A percentile compares a stretch with the other conserved stretches of the same genome.
Conservation (phyloP, 306 rosid species). For the Cucumis cinereus region DNA sequence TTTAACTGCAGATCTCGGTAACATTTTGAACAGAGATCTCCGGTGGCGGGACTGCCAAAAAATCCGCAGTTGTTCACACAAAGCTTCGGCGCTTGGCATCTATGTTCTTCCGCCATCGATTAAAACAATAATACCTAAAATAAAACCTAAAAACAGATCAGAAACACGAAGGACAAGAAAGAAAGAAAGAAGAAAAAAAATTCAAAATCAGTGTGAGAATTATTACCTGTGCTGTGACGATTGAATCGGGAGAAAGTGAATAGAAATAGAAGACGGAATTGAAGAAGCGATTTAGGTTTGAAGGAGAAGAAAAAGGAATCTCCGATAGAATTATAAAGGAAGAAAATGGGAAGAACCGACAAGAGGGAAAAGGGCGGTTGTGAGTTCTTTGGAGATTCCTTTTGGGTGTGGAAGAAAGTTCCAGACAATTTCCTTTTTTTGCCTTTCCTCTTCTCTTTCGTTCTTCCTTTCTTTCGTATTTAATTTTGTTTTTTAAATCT, state of each 20-base stretch:
- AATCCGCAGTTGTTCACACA: constrained; percentile 80
- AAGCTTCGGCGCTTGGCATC: constrained; percentile 62
- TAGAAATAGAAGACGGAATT: background rate
- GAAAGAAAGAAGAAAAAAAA: too few relatives aligned
- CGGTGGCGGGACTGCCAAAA: constrained; percentile 59
- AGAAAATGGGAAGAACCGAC: background rate
- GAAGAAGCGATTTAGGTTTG: background rate
- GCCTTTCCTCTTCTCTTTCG: background rate
- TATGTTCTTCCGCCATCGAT: constrained; percentile 74
- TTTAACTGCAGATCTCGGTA: constrained; percentile 55
- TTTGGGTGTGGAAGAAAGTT: constrained; percentile 1
- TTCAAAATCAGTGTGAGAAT: background rate
- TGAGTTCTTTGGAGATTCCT: background rate
- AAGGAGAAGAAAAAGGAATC: background rate
- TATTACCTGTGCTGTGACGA: background rate
- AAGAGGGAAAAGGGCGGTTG: background rate
- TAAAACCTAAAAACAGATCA: background rate
- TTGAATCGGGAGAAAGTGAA: background rate
- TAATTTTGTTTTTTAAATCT: background rate
- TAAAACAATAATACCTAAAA: background rate
- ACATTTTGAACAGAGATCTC: constrained; percentile 62
- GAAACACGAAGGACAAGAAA: background rate
- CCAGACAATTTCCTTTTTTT: background rate
- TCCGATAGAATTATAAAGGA: background rate
- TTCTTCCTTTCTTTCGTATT: background rate